Percentiles rank a stretch among this genome's conserved stretches.
phyloP scores from a whole-genome alignment of 768 basidiomycete genomes.

The Russula vinacea region DNA sequence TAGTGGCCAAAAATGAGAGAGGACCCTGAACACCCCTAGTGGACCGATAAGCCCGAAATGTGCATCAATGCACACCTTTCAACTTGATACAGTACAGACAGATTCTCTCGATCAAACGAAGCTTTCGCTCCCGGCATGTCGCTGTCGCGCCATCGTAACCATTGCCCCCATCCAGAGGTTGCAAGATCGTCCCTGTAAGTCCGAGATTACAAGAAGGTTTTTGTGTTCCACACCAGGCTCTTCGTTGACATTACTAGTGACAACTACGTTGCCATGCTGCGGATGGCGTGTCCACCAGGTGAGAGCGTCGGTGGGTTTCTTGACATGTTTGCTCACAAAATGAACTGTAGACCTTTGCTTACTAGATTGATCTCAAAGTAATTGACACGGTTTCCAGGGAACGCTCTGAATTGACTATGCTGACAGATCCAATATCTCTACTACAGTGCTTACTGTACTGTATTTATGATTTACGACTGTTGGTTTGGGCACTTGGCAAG shows the following conservation, averaged over 20 bases:
- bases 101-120: background rate
- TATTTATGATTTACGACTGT: too few relatives aligned
- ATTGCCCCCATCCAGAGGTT: too few relatives aligned
- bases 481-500: background rate
- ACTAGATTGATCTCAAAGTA: too few relatives aligned
- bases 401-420: too few relatives aligned
- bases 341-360: background rate
- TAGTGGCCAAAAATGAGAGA: background rate
- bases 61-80: too few relatives aligned
- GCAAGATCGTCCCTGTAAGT: too few relatives aligned
- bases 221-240: background rate
- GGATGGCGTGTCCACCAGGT: background rate
- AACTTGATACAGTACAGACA: too few relatives aligned
- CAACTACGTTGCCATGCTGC: background rate
- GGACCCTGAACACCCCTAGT: conserved; percentile 13
- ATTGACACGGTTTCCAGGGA: too few relatives aligned
- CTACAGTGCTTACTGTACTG: too few relatives aligned
- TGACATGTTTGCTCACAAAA: background rate
- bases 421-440: too few relatives aligned
- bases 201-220: too few relatives aligned
- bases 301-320: background rate
- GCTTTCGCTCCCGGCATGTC: background rate
- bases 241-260: background rate
- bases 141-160: background rate
- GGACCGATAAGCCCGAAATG: background rate